Evolutionary conservation across 179 eudicot genomes (phyloP), one percentile per base, ranked within the genome.

Genomic region (Spergularia azorica): DNA sequence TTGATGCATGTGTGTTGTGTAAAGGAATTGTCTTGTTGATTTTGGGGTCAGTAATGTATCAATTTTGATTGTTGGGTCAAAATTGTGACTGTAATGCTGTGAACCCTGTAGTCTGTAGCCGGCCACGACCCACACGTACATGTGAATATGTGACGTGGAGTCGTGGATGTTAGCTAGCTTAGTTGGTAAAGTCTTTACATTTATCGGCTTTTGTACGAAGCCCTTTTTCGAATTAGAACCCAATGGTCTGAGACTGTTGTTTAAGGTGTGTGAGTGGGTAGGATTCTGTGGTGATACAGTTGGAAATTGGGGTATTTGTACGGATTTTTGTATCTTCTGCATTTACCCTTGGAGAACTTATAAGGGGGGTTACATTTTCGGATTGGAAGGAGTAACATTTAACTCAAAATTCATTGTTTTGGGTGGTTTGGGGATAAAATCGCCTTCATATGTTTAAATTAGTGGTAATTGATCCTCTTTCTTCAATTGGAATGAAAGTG

Each of bases 11-110:
- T 67, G 32, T 26, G 32, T 26, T 26, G 32, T 26, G 32, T 26
- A 26, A 26, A 26, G 32, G 32, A 26, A 7, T 43, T 67, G 48
- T 50, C 50, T 9, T 56, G 2, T 3, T 54, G 21, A 32, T 36
- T 6, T 46, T 43, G 0, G 11, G 36, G 58, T 63, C 15, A 12
- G 63, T 54, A n/a, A 5, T 73, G 58, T 14, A 58, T 16, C 18
- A 51, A 67, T 61, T 74, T 43, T 70, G 36, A 62, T 57, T 11
- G 18, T 74, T 59, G 69, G 59, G 66, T 69, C 32, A 66, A 18
- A 36, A 46, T 69, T n/a, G 46, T 18, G 17, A 3, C 8, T 66
- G 38, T 43, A 61, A 56, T 56, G 21, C 18, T 64, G 2, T 20
- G 20, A 51, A 54, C 72, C 59, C 38, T 26, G 32, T 26, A 26